Base-by-base conservation (phyloP, 257 asterid genomes). In the Thymus quinquecostatus region DNA sequence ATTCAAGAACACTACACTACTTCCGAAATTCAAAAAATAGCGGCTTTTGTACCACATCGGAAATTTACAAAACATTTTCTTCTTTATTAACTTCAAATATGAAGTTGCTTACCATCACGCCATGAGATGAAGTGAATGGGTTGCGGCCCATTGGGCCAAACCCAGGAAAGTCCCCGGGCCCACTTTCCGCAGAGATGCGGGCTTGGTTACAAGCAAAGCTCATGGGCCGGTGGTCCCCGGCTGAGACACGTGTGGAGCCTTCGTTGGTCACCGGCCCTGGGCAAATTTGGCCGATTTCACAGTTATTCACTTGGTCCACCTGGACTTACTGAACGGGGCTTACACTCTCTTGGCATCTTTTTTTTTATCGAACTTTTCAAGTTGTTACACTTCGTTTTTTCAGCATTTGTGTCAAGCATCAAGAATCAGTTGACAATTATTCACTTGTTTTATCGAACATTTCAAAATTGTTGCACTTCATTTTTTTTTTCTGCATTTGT, bases 261-360 rank as follows among this genome's bases (percentile, higher is more conserved):
- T 28, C 11, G 2, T 40, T 28, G 5, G 2, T 12, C 79, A 0
- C 13, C 50, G 33, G 10, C 72, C 1, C 41, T 60, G 72, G 38
- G 6, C 0, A 6, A 21, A 8, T 0, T 78, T 78, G 79, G 79
- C 79, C 65, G 45, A 45, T 34, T 47, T 0, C 32, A 63, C 73
- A 73, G 82, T 78, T 73, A 55, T 78, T 63, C 79, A 69, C 82
- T 64, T 68, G 64, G 64, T 34, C 14, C 64, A 13, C 6, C 0
- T 4, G 33, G 47, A 6, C 56, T 34, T 69, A 74, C 80, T 3
- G 71, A 69, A 79, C 74, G 74, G 82, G 83, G 78, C 80, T 79
- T 79, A 66, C 38, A 34, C 43, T 75, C 80, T 36, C 69, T 34
- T 62, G 57, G 77, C 43, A 9, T 1, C 0, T 1, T 2, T 10